Conservation (phyloP, 1,284 basidiomycete species). For the Phenoliferia sp. region DNA sequence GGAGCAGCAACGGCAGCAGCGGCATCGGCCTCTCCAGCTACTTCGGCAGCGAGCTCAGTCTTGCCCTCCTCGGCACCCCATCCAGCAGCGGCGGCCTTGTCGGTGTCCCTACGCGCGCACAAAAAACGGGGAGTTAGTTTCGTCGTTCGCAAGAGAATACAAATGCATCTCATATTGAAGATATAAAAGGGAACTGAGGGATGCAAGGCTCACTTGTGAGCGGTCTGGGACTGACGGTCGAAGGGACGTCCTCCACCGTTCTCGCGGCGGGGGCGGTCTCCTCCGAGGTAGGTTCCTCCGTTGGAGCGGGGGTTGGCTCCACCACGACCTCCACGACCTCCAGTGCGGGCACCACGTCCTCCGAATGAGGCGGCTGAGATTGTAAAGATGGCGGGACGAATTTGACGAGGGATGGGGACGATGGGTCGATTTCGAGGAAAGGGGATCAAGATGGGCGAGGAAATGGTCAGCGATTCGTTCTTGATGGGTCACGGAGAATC, state of each 20-base stretch:
- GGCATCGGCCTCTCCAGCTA: constrained; percentile 27
- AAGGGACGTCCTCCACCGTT: constrained; percentile 33
- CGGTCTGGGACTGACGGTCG: constrained; percentile 32
- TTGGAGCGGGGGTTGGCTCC: constrained; percentile 32
- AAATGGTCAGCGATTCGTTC: not conserved
- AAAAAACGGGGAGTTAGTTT: not conserved
- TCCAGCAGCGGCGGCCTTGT: constrained; percentile 30
- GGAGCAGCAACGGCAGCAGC: constrained; percentile 31
- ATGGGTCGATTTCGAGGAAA: not conserved
- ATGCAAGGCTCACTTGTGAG: constrained; percentile 21
- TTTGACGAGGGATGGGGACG: not conserved
- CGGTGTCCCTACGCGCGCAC: constrained; percentile 27
- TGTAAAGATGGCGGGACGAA: not conserved
- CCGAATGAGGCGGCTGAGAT: not conserved
- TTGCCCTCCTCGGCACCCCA: constrained; percentile 33
- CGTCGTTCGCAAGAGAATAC: not conserved
- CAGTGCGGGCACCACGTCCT: constrained; percentile 9
- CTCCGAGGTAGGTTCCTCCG: constrained; percentile 33
- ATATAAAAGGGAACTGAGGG: not conserved
- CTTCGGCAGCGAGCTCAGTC: constrained; percentile 33
- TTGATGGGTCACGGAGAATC: not conserved
- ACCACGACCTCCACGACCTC: constrained; percentile 20
- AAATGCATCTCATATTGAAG: too few species aligned
- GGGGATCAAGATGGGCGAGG: not conserved
- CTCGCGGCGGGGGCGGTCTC: constrained; percentile 33